Evolutionary conservation across 2,329 filamentous ascomycete genomes (phyloP).

Genomic region (Zelopaecilomyces penicillatus): DNA sequence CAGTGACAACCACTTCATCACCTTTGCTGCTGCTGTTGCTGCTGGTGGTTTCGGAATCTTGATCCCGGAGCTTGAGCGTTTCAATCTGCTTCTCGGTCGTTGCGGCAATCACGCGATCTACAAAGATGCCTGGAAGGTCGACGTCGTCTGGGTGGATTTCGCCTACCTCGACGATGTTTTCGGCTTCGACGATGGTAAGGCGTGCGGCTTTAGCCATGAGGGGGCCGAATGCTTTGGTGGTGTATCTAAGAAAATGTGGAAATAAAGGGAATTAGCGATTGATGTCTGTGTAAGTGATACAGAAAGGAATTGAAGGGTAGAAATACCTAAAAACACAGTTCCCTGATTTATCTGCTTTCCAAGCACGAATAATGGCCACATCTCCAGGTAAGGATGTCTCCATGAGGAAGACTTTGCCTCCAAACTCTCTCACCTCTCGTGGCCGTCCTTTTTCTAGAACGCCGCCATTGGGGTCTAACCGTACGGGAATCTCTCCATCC

Average conservation of each 20-base stretch:
- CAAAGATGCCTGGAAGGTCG: constrained; percentile 73
- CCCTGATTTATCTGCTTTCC: constrained; percentile 66
- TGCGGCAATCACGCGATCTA: constrained; percentile 71
- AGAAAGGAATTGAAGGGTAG: no score
- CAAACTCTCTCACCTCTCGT: constrained; percentile 65
- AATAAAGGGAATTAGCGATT: not conserved
- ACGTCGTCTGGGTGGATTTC: constrained; percentile 66
- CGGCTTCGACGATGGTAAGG: constrained; percentile 74
- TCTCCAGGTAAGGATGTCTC: constrained; percentile 69
- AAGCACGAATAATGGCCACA: constrained; percentile 68
- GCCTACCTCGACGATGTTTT: constrained; percentile 70
- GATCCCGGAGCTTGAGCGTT: constrained; percentile 50
- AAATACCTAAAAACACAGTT: constrained; percentile 70
- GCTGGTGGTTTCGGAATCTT: constrained; percentile 23
- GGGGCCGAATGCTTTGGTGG: constrained; percentile 65
- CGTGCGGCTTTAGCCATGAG: constrained; percentile 76
- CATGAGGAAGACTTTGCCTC: constrained; percentile 66
- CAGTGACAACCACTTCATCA: constrained; percentile 27
- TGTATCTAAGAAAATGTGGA: constrained; percentile 41
- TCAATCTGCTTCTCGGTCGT: constrained; percentile 67
- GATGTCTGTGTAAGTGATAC: no score
- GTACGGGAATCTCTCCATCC: constrained; percentile 58
- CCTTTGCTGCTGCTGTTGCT: constrained; percentile 24
- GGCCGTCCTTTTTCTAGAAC: constrained; percentile 56
- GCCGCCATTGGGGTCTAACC: constrained; percentile 49